These are phyloP conservation scores for Venturia nashicola DNA, from an alignment of 2,329 filamentous ascomycete species.

Conservation along the genomic window DNA sequence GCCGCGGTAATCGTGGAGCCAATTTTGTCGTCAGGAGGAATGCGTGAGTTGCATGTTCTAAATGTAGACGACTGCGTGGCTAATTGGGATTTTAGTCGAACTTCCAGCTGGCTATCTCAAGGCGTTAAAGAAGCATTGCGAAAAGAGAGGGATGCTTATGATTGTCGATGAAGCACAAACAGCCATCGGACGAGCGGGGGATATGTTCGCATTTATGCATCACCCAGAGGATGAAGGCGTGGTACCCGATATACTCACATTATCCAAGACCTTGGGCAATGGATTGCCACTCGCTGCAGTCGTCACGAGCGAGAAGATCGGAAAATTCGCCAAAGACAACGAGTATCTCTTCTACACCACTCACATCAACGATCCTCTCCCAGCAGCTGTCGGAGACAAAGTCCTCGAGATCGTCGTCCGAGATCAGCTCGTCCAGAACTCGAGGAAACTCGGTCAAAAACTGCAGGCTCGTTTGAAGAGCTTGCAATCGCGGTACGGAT, in stretches of 20 bases:
- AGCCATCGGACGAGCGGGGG: slow-evolving; percentile 21
- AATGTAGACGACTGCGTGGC: not conserved
- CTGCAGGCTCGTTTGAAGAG: slow-evolving; percentile 36
- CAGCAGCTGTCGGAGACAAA: slow-evolving; percentile 47
- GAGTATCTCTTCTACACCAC: slow-evolving; percentile 49
- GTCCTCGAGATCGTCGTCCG: slow-evolving; percentile 49
- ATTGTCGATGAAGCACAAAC: slow-evolving; percentile 28
- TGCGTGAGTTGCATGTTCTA: slow-evolving; percentile 40
- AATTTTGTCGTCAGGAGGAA: slow-evolving; percentile 47
- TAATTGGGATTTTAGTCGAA: not conserved
- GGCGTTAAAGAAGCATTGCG: slow-evolving; percentile 35
- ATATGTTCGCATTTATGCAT: slow-evolving; percentile 17
- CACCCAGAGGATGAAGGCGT: slow-evolving; percentile 14
- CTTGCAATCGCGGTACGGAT: slow-evolving; percentile 41
- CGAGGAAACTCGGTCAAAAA: slow-evolving; percentile 31
- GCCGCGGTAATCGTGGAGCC: slow-evolving; percentile 52
- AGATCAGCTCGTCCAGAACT: slow-evolving; percentile 38
- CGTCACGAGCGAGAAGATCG: slow-evolving; percentile 42
- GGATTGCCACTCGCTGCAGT: slow-evolving; percentile 48
- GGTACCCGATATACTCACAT: slow-evolving; percentile 42
- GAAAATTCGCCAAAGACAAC: slow-evolving; percentile 32
- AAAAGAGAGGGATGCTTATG: slow-evolving; percentile 21
- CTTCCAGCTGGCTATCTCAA: slow-evolving; percentile 39
- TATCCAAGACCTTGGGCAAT: slow-evolving; percentile 50
- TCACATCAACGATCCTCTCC: slow-evolving; percentile 49